A percentile compares a stretch with the other conserved stretches of the same genome.
These are phyloP conservation scores for Kewa caespitosa DNA, from an alignment of 179 eudicot genomes.

Conservation along the genomic window DNA sequence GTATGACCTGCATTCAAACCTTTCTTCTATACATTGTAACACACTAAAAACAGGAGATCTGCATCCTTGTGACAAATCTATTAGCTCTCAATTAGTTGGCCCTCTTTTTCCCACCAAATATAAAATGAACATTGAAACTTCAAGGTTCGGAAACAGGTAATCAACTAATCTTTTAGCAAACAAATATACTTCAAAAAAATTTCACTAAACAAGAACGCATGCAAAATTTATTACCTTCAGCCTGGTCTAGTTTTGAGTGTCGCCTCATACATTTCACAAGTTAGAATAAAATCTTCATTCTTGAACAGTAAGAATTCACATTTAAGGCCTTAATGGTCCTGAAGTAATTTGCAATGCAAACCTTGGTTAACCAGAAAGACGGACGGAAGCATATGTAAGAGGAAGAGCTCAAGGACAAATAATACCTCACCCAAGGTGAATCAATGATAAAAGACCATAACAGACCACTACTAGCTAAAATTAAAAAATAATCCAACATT, in stretches of 20 bases:
- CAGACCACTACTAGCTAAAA: neutral
- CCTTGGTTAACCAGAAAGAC: neutral
- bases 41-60: neutral
- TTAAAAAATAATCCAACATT: neutral
- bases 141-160: too few species aligned
- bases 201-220: too few species aligned
- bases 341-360: neutral
- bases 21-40: neutral
- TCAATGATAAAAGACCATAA: too few species aligned
- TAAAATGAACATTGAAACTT: neutral
- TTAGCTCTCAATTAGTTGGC: neutral
- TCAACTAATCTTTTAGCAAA: too few species aligned
- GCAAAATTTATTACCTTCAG: too few species aligned
- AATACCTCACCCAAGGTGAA: too few species aligned
- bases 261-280: too few species aligned
- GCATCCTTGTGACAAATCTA: neutral
- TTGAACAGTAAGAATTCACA: too few species aligned
- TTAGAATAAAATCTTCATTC: too few species aligned
- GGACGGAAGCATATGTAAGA: neutral
- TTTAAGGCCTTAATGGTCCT: too few species aligned
- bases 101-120: neutral
- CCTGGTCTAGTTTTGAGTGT: too few species aligned
- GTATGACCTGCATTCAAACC: neutral
- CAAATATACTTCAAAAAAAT: too few species aligned
- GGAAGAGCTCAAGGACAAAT: neutral